Evolutionary conservation across 1,284 basidiomycete genomes (phyloP), one percentile per base, ranked within the genome.

Genomic region (Melampsora americana): DNA sequence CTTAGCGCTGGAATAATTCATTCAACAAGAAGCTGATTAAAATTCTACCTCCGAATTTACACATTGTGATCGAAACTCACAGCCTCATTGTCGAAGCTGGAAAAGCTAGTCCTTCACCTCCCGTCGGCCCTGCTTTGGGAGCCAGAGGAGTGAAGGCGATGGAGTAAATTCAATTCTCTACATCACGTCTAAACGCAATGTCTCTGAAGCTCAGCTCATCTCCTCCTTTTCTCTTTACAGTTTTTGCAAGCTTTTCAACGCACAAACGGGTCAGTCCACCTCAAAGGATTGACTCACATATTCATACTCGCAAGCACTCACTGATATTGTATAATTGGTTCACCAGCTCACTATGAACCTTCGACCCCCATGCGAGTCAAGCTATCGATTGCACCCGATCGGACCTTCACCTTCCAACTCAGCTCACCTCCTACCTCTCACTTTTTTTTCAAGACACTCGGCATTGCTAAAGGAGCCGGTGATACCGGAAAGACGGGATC

Each of bases 101-200:
- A 59, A 97, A 97, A 83, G 95, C 95, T 46, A 90, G 93, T 30
- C 95, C 95, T 26, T 93, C 93, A 73, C 95, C 95, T 65, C 95
- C 95, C 23, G 92, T 99, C 69, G 96, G 95, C 80, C 95, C 96
- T 71, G 95, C 95, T 26, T 89, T 98, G 69, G 96, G 96, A 86
- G 95, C 96, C 79, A 90, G 93, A 82, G 96, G 96, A 81, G 94
- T 99, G 79, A 98, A 98, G 85, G 95, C 95, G 23, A 99, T 99
- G 90, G 96, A 99, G 85, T 99, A 83, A 77, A 79, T 82, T 82
- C 30, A 61, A n/a, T 50, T 28, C 26, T 44, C 3, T 20, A 32
- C 66, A 20, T 66, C 23, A 69, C 42, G 28, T 16, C 62, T 79
- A 71, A 80, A 79, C 69, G 62, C 69, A 72, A 5, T 44, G 66